Evolutionary conservation across 164 flowering plant species (phyloP).

Genomic region (Piper longum): DNA sequence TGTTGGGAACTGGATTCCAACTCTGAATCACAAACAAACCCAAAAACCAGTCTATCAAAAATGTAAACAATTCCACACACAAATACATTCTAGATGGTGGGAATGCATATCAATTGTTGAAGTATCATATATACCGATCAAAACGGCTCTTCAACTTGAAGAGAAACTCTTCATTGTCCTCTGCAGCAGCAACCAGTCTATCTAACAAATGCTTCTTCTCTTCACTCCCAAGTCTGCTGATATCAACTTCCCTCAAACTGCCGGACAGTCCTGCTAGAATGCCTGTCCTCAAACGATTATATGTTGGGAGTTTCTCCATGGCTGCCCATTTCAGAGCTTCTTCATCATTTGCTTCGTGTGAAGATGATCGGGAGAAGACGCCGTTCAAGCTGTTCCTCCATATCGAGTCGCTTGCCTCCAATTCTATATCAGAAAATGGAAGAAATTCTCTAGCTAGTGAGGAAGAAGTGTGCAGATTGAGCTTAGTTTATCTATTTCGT

Average conservation of each 20-base stretch:
- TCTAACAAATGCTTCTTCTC: slow-evolving; percentile 62
- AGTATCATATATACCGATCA: slow-evolving; percentile 31
- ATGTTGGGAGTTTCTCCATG: slow-evolving; percentile 14
- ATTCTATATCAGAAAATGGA: too few relatives aligned
- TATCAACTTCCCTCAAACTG: slow-evolving; percentile 52
- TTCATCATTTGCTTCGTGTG: slow-evolving; percentile 15
- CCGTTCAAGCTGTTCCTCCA: slow-evolving; percentile 8
- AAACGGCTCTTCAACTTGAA: slow-evolving; percentile 52
- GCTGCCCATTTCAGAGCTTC: slow-evolving; percentile 18
- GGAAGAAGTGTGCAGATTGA: too few relatives aligned
- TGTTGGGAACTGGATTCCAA: slow-evolving; percentile 66
- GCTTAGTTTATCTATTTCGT: too few relatives aligned
- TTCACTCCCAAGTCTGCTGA: slow-evolving; percentile 39
- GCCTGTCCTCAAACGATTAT: slow-evolving; percentile 11
- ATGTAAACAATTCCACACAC: neutral
- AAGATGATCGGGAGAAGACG: slow-evolving; percentile 7
- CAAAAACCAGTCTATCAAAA: neutral
- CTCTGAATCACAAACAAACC: slow-evolving; percentile 27
- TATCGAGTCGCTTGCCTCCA: slow-evolving; percentile 1
- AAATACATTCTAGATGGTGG: neutral
- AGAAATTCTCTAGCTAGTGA: too few relatives aligned
- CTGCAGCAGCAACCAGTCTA: slow-evolving; percentile 50
- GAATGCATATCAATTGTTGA: slow-evolving; percentile 3
- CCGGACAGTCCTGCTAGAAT: neutral
- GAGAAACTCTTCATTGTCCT: slow-evolving; percentile 83